Conservation (phyloP, 2,329 filamentous ascomycete species). For the Biscogniauxia marginata region DNA sequence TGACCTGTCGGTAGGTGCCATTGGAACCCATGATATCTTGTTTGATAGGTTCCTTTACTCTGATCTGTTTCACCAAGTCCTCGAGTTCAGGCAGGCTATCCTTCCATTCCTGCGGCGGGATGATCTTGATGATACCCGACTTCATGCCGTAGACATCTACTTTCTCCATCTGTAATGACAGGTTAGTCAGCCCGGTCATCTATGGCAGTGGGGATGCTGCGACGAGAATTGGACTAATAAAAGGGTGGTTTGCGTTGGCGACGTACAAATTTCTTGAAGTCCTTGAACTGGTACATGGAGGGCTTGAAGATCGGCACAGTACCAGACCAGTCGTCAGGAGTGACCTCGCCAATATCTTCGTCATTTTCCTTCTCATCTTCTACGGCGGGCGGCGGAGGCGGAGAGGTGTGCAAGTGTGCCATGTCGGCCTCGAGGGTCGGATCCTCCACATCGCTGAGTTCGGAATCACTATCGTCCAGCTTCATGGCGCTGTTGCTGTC, state of each 20-base stretch:
- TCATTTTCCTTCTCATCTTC: constrained; percentile 42
- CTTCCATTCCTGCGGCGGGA: constrained; percentile 92
- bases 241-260: neutral
- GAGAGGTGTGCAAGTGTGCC: constrained; percentile 6
- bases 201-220: neutral
- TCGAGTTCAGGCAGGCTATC: constrained; percentile 74
- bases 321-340: constrained; percentile 87
- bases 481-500: constrained; percentile 62
- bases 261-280: constrained; percentile 86
- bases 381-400: constrained; percentile 6
- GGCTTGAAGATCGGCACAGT: constrained; percentile 93
- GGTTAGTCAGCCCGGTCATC: constrained; percentile 5
- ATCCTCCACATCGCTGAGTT: constrained; percentile 64
- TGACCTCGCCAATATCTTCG: constrained; percentile 72
- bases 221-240: constrained; percentile 27
- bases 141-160: constrained; percentile 96
- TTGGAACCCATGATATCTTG: constrained; percentile 97
- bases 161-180: constrained; percentile 61
- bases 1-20: constrained; percentile 94
- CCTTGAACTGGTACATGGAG: constrained; percentile 90
- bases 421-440: constrained; percentile 36
- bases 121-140: constrained; percentile 93
- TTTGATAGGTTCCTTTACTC: constrained; percentile 94
- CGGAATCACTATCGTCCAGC: constrained; percentile 59
- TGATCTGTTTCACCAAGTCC: constrained; percentile 85